Base-by-base conservation (phyloP, 163 green algal genomes). In the Prototheca stagnorum region DNA sequence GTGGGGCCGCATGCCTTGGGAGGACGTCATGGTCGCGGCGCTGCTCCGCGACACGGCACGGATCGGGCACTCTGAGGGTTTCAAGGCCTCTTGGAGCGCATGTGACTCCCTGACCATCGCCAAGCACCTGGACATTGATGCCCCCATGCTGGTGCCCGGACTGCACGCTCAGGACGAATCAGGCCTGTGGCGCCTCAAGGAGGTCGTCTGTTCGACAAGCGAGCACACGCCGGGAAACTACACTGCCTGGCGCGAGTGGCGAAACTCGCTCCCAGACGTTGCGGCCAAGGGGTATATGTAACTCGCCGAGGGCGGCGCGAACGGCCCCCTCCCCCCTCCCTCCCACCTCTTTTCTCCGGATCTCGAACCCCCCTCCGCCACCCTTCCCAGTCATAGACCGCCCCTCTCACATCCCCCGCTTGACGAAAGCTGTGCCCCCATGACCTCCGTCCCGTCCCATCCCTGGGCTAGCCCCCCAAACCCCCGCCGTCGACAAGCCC, bases 1-100 rank as follows among this genome's bases (percentile, higher is more conserved):
- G 61, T 69, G 61, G 61, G 61, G 61, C 0, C 39, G 48, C 4
- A 44, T 69, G 49, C 61, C 61, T 7, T 69, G 61, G 61, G 61
- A 69, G 34, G 61, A 64, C 42, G 46, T 59, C 20, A 47, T 68
- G 29, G 43, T 59, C n/a, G 47, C 49, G 20, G 22, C 26, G 4
- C 33, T 48, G 21, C 41, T 62, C 5, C 23, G 16, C 5, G 46
- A 37, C 14, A 39, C 45, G 33, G 54, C 46, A 3, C 54, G 46
- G 1, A 47, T 55, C 39, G 33, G 50, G 39, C 61, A 69, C 33
- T 54, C 64, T 31, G 42, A 43, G 9, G 61, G 61, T 12, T 69
- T 64, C 39, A 61, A 61, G 25, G 36, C 54, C 2, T 54, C 61
- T 24, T 69, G 61, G 61, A 43, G 64, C 16, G 42, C 40, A 22